Percentiles rank a stretch among this genome's conserved stretches.
These are phyloP conservation scores for Myxozyma neotropica DNA, from an alignment of 805 yeast genomes.

Conservation along the genomic window DNA sequence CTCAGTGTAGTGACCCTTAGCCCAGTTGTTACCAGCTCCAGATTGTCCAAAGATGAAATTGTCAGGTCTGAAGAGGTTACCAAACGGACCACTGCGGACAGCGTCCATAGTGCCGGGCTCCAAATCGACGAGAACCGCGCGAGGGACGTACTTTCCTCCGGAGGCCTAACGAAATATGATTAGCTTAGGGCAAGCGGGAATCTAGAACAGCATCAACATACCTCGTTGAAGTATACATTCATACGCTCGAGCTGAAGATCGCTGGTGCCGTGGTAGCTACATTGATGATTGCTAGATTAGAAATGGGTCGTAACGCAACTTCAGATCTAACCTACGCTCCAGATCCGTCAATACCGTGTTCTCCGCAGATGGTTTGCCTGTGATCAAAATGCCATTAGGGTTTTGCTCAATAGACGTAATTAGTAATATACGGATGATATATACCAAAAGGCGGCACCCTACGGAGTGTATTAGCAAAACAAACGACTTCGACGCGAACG, in stretches of 20 bases:
- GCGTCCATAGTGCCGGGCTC: slow-evolving; percentile 94
- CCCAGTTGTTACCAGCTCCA: slow-evolving; percentile 97
- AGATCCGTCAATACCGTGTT: slow-evolving; percentile 36
- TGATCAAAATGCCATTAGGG: slow-evolving; percentile 4
- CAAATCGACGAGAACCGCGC: slow-evolving; percentile 89
- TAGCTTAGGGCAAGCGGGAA: not conserved
- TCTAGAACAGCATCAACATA: not conserved
- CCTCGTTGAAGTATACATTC: slow-evolving; percentile 82
- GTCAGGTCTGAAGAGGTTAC: slow-evolving; percentile 89
- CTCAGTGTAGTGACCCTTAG: slow-evolving; percentile 95
- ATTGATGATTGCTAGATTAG: not conserved
- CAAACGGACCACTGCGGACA: slow-evolving; percentile 75
- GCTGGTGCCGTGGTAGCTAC: slow-evolving; percentile 38
- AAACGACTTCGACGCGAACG: not conserved
- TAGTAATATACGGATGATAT: not conserved
- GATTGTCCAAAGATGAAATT: slow-evolving; percentile 87
- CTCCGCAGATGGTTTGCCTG: slow-evolving; percentile 38
- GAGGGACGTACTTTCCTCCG: slow-evolving; percentile 87
- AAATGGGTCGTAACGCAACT: not conserved
- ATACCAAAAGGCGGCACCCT: slow-evolving; percentile 37
- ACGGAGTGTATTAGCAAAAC: no score
- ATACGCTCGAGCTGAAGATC: slow-evolving; percentile 50
- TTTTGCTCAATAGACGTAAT: no score
- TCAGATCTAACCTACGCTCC: slow-evolving; percentile 31
- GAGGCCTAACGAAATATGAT: slow-evolving; percentile 50